Evolutionary conservation across 2,329 filamentous ascomycete species (phyloP).

Genomic region (Helicocarpus griseus): DNA sequence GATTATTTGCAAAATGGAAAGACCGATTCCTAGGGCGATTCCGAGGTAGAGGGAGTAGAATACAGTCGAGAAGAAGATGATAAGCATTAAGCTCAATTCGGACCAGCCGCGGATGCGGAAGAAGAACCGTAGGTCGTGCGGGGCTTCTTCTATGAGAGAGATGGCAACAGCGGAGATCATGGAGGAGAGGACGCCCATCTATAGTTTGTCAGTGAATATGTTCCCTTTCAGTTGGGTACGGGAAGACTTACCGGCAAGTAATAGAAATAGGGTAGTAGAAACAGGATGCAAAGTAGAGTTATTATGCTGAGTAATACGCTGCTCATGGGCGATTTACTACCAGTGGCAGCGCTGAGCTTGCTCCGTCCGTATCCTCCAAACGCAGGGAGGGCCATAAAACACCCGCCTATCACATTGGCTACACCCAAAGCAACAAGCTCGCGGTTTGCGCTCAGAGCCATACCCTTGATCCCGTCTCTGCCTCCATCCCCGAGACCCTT

Average conservation of each 20-base stretch:
- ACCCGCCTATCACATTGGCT: constrained; percentile 81
- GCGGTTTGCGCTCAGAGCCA: constrained; percentile 79
- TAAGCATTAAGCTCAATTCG: constrained; percentile 75
- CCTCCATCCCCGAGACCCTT: constrained; percentile 66
- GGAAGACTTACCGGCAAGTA: constrained; percentile 69
- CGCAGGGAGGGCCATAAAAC: constrained; percentile 84
- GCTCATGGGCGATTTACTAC: constrained; percentile 87
- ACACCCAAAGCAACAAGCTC: constrained; percentile 86
- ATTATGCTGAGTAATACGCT: constrained; percentile 78
- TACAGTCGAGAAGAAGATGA: constrained; percentile 85
- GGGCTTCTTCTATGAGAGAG: constrained; percentile 89
- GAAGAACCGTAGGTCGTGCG: constrained; percentile 87
- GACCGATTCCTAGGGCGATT: constrained; percentile 84
- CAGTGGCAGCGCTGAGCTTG: constrained; percentile 89
- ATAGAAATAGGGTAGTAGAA: constrained; percentile 83
- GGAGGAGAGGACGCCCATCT: constrained; percentile 87
- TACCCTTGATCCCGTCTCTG: constrained; percentile 60
- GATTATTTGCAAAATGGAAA: constrained; percentile 83
- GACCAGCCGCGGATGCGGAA: constrained; percentile 72
- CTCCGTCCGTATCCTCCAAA: constrained; percentile 95
- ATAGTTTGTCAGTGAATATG: constrained; percentile 7
- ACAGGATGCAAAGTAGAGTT: constrained; percentile 69
- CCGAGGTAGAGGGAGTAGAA: constrained; percentile 91
- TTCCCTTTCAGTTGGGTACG: not conserved
- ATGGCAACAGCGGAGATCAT: constrained; percentile 95